Conservation (phyloP, 495 filamentous ascomycete genomes). For the Cercophora scortea region DNA sequence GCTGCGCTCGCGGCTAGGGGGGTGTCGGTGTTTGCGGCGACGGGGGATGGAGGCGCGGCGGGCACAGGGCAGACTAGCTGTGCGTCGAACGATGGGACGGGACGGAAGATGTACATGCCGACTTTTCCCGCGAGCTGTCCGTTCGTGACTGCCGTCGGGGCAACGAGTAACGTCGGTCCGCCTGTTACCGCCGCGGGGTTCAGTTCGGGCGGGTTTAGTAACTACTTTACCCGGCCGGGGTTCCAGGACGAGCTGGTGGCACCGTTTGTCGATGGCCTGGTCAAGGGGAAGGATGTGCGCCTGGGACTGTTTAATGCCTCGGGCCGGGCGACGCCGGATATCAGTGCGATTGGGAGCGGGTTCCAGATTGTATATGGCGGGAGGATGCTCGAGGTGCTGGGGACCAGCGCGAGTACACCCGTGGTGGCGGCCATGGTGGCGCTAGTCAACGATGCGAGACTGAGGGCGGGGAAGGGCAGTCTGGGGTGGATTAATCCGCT, state of each 20-base stretch:
- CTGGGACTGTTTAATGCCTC: slow-evolving; percentile 45
- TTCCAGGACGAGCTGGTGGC: slow-evolving; percentile 57
- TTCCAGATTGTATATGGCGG: slow-evolving; percentile 30
- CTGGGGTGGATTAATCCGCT: slow-evolving; percentile 33
- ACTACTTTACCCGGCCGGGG: slow-evolving; percentile 53
- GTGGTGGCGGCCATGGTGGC: slow-evolving; percentile 34
- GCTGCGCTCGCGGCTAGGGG: slow-evolving; percentile 67
- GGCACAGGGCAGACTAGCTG: slow-evolving; percentile 43
- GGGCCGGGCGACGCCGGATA: slow-evolving; percentile 69
- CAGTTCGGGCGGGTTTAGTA: slow-evolving; percentile 65
- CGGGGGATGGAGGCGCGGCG: slow-evolving; percentile 65
- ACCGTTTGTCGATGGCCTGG: slow-evolving; percentile 46
- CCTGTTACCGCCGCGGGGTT: slow-evolving; percentile 51
- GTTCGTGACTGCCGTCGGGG: slow-evolving; percentile 72
- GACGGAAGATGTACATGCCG: slow-evolving; percentile 53
- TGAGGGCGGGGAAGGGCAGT: slow-evolving; percentile 29
- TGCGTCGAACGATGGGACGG: slow-evolving; percentile 56
- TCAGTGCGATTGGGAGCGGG: slow-evolving; percentile 36
- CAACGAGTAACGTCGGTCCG: slow-evolving; percentile 48
- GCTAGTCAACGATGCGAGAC: slow-evolving; percentile 30
- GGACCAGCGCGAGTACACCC: slow-evolving; percentile 34
- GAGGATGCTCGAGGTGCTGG: slow-evolving; percentile 22
- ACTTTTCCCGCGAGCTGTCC: slow-evolving; percentile 75
- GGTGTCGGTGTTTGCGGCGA: slow-evolving; percentile 60
- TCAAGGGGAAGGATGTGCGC: slow-evolving; percentile 23